These are phyloP conservation scores for Talaromyces ruber DNA, from an alignment of 495 filamentous ascomycete species.

Conservation along the genomic window DNA sequence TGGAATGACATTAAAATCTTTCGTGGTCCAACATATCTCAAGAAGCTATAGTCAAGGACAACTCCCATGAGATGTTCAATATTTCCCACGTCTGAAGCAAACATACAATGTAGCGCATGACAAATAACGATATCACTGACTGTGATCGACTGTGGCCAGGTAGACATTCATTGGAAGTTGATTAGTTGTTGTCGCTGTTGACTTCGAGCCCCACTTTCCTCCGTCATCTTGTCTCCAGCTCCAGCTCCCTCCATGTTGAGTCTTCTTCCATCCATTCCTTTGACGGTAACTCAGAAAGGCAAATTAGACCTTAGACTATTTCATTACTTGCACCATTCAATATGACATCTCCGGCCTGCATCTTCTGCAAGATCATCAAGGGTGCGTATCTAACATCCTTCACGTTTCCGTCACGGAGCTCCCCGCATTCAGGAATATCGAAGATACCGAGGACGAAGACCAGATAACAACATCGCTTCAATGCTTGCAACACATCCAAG, in stretches of 20 bases:
- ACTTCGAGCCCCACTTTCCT: background rate
- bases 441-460: background rate
- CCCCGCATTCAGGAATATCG: background rate
- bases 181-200: background rate
- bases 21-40: no score
- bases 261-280: background rate
- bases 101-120: no score
- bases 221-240: no score
- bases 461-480: no score
- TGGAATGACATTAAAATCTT: no score
- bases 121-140: no score
- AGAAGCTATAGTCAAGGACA: no score
- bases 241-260: background rate
- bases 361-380: slow-evolving; percentile 98
- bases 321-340: background rate
- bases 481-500: background rate
- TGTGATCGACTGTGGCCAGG: no score
- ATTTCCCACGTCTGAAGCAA: no score
- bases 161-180: no score
- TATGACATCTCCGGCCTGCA: slow-evolving; percentile 58
- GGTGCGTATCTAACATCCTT: slow-evolving; percentile 38
- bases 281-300: background rate
- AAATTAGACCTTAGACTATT: background rate
- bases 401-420: background rate
- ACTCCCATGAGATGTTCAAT: no score